Base-by-base conservation (phyloP, 2,329 filamentous ascomycete genomes). In the Alternaria brassicae region DNA sequence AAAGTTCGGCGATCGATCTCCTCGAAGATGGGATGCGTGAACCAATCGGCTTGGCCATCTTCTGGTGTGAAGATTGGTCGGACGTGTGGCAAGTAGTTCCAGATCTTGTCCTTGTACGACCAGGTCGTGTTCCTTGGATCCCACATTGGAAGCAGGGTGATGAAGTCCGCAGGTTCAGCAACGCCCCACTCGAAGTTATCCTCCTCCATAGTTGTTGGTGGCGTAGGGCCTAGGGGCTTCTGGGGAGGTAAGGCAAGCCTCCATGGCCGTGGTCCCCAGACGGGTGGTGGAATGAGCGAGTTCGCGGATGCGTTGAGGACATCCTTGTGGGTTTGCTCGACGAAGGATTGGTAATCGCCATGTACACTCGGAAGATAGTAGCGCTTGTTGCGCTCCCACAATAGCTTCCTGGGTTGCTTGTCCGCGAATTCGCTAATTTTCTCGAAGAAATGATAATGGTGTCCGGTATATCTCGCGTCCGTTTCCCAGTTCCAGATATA, bases 111-210 rank as follows among this genome's bases (percentile, higher is more conserved):
- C 42, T 79, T 79, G 72, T 79, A 81, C 19, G 77, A 77, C 94
- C 94, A 98, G 0, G 87, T 91, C 0, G 93, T 97, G 60, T 90
- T 88, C 36, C 92, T 89, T 0, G 94, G 93, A 72, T 98, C 91
- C 79, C 94, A 98, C 63, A 98, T 88, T 9, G 94, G 94, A 72
- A 93, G 95, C 61, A 98, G 88, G 0, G 93, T 92, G 72, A 98
- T 94, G 67, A 96, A 86, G 76, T 98, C 94, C 10, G 94, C 93
- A 59, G 96, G 91, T 77, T 97, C 94, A 53, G 87, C 91, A 1
- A 95, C 90, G 30, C 94, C 94, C 93, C 94, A 97, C 50, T 84
- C 78, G 74, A 93, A 93, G 65, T 89, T 86, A 73, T 97, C 93
- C 62, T 91, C 89, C 50, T 94, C 91, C 68, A 91, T 89, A 1